Percentiles rank a stretch among this genome's conserved stretches.
Conservation (phyloP, 495 filamentous ascomycete species). For the Jackrogersella minutella region DNA sequence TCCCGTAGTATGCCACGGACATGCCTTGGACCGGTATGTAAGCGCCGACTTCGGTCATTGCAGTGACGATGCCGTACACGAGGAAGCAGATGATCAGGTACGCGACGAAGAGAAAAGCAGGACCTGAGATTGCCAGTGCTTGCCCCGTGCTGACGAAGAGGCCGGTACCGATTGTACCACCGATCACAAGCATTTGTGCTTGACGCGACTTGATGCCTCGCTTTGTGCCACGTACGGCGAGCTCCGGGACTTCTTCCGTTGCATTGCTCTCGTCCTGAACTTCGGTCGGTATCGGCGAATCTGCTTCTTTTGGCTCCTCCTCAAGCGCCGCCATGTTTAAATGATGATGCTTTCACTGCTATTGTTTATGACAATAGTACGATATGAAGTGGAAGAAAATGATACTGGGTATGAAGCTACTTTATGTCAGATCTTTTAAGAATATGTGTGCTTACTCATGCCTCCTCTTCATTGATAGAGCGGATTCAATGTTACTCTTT, state of each 20-base stretch:
- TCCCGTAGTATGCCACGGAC: constrained; percentile 37
- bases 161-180: constrained; percentile 67
- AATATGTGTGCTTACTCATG: constrained; percentile 11
- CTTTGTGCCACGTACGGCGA: constrained; percentile 19
- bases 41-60: constrained; percentile 56
- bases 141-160: constrained; percentile 51
- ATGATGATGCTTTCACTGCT: background rate
- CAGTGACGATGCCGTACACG: constrained; percentile 36
- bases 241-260: constrained; percentile 12
- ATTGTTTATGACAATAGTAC: no score
- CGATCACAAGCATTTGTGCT: constrained; percentile 69
- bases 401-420: no score
- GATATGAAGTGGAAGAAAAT: background rate
- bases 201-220: constrained; percentile 50
- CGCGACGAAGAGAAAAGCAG: constrained; percentile 49
- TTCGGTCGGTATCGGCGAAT: background rate
- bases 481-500: no score
- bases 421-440: no score
- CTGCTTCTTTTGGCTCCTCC: constrained; percentile 14
- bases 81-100: constrained; percentile 46
- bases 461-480: no score
- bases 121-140: constrained; percentile 44
- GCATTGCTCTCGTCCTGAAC: background rate
- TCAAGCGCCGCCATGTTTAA: background rate
- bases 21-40: constrained; percentile 59